phyloP scores from a whole-genome alignment of 768 basidiomycete species.

The Coprinopsis sp. region DNA sequence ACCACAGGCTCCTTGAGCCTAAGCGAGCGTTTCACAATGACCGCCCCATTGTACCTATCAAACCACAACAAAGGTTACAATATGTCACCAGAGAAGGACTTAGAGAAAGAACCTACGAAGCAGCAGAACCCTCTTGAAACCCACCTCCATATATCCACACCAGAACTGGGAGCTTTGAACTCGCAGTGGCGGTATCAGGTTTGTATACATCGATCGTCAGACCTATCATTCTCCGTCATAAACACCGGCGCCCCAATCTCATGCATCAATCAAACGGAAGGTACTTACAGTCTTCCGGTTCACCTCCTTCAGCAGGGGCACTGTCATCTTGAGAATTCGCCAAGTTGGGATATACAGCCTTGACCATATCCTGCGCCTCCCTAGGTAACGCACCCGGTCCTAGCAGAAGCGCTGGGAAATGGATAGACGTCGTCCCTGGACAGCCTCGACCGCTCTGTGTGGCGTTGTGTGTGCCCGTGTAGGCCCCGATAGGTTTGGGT shows the following conservation, averaged over 20 bases:
- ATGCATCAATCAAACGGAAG: neutral
- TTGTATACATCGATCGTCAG: slow-evolving; percentile 50
- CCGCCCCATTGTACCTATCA: slow-evolving; percentile 38
- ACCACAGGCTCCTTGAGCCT: slow-evolving; percentile 39
- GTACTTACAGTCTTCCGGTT: slow-evolving; percentile 43
- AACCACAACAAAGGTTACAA: slow-evolving; percentile 29
- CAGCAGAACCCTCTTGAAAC: neutral
- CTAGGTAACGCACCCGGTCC: slow-evolving; percentile 29
- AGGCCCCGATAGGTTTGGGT: slow-evolving; percentile 33
- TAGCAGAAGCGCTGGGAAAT: slow-evolving; percentile 31
- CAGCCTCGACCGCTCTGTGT: slow-evolving; percentile 41
- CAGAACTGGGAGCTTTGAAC: slow-evolving; percentile 47
- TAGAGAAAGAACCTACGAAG: neutral
- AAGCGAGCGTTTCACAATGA: slow-evolving; percentile 42
- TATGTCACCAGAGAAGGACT: slow-evolving; percentile 38
- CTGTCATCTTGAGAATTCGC: no score
- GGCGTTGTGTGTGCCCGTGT: slow-evolving; percentile 33
- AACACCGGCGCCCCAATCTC: neutral
- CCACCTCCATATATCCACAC: slow-evolving; percentile 28
- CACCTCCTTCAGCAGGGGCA: no score
- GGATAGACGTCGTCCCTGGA: slow-evolving; percentile 42
- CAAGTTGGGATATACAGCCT: slow-evolving; percentile 30
- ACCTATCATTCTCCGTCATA: slow-evolving; percentile 26
- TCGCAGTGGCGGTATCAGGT: slow-evolving; percentile 35
- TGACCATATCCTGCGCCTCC: slow-evolving; percentile 29